phyloP scores from a whole-genome alignment of 2,329 filamentous ascomycete genomes.

The Coleophoma cylindrospora region DNA sequence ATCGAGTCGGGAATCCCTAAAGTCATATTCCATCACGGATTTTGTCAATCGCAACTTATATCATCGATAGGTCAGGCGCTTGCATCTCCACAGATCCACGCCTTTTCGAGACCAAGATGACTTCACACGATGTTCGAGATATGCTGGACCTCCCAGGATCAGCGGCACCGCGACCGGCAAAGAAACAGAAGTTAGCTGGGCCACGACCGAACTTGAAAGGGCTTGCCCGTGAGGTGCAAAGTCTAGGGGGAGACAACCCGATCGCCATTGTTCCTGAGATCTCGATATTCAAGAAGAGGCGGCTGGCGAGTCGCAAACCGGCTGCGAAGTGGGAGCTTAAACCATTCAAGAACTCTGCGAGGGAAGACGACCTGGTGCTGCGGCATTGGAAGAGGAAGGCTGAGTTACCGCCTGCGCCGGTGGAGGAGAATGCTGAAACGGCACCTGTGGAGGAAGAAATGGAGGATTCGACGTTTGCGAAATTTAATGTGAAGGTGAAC shows the following conservation, averaged over 20 bases:
- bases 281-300: slow-evolving; percentile 53
- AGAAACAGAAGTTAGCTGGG: slow-evolving; percentile 67
- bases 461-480: slow-evolving; percentile 68
- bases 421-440: slow-evolving; percentile 32
- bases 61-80: no score
- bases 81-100: background rate
- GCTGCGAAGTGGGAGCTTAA: slow-evolving; percentile 60
- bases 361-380: slow-evolving; percentile 65
- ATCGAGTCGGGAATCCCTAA: background rate
- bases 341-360: slow-evolving; percentile 73
- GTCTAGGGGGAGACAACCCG: slow-evolving; percentile 59
- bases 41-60: background rate
- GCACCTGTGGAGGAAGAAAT: slow-evolving; percentile 30
- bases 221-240: slow-evolving; percentile 61
- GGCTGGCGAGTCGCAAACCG: slow-evolving; percentile 49
- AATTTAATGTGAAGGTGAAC: slow-evolving; percentile 79
- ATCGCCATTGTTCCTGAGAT: slow-evolving; percentile 61
- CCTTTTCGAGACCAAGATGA: slow-evolving; percentile 42
- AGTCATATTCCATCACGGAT: background rate
- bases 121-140: slow-evolving; percentile 78
- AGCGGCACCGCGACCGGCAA: slow-evolving; percentile 55
- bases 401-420: slow-evolving; percentile 33
- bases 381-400: slow-evolving; percentile 75
- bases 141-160: slow-evolving; percentile 73
- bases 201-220: slow-evolving; percentile 58